These are phyloP conservation scores for Clitocybe nebularis DNA, from an alignment of 1,284 basidiomycete genomes.

Conservation along the genomic window DNA sequence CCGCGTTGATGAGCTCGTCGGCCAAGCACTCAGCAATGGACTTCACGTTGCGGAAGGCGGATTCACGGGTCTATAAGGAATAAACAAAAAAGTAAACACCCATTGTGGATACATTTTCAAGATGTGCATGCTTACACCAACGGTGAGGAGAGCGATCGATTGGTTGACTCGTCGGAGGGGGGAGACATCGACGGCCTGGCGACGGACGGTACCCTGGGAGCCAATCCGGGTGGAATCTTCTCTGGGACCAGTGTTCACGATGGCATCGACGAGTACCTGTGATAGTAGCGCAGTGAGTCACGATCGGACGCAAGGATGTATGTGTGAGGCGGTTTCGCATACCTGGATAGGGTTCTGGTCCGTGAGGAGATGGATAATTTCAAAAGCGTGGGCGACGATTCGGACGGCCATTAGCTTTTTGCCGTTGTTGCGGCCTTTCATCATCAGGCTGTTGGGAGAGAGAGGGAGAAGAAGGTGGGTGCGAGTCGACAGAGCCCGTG, in stretches of 20 bases:
- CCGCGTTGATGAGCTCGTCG: conserved; percentile 99
- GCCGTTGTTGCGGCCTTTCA: conserved; percentile 99
- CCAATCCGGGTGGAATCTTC: conserved; percentile 99
- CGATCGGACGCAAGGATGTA: neutral
- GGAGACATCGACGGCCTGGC: conserved; percentile 99
- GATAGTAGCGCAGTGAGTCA: neutral
- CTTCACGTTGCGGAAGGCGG: conserved; percentile 99
- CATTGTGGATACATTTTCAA: neutral
- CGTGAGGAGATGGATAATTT: conserved; percentile 99
- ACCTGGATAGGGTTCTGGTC: conserved; percentile 99
- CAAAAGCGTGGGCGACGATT: conserved; percentile 99
- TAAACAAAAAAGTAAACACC: neutral
- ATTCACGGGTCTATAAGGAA: conserved; percentile 83
- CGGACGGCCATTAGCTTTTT: conserved; percentile 99
- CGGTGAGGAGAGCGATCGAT: conserved; percentile 92
- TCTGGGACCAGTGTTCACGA: conserved; percentile 99
- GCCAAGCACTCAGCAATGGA: conserved; percentile 98
- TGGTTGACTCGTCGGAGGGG: conserved; percentile 99
- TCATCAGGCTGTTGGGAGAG: conserved; percentile 77
- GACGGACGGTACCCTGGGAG: conserved; percentile 98
- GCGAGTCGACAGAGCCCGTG: neutral
- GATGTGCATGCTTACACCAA: conserved; percentile 67
- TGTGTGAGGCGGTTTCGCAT: no score
- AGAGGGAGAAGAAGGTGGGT: conserved; percentile 2
- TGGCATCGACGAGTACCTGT: conserved; percentile 91